A percentile compares a stretch with the other conserved stretches of the same genome.
phyloP scores from a whole-genome alignment of 2,329 filamentous ascomycete species.

The Aureobasidium sp. region DNA sequence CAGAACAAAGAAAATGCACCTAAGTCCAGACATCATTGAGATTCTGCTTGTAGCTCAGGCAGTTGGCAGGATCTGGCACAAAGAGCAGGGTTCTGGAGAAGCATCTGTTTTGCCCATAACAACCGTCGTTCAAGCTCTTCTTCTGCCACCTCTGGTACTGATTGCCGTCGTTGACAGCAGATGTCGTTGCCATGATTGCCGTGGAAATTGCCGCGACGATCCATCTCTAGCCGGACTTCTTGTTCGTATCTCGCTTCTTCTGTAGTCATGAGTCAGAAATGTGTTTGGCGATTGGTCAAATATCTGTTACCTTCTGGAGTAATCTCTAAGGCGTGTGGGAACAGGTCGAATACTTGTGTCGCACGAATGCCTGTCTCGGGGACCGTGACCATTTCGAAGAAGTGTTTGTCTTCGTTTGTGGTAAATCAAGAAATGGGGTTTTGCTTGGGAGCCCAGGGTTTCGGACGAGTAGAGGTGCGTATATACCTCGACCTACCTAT shows the following conservation, averaged over 20 bases:
- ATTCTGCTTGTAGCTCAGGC: background rate
- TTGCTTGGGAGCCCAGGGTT: background rate
- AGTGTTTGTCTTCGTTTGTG: background rate
- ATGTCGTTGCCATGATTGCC: background rate
- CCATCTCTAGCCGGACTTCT: background rate
- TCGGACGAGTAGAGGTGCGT: background rate
- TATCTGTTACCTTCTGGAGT: background rate
- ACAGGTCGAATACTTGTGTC: background rate
- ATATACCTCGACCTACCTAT: background rate
- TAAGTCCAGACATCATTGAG: background rate
- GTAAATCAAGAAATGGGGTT: background rate
- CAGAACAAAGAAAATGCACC: background rate
- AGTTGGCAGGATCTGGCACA: slow-evolving; percentile 4
- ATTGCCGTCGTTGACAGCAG: slow-evolving; percentile 1
- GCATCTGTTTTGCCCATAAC: background rate
- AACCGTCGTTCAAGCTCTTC: slow-evolving; percentile 3
- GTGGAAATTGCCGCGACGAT: slow-evolving; percentile 1
- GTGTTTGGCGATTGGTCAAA: background rate
- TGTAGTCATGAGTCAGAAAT: background rate
- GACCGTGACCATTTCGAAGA: background rate
- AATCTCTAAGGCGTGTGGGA: background rate
- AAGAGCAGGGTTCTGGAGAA: background rate
- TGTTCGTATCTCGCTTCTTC: background rate
- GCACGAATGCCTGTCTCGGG: background rate
- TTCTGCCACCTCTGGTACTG: background rate